A percentile compares a stretch with the other conserved stretches of the same genome.
phyloP scores from a whole-genome alignment of 139 green algal genomes.

The Chlorella sorokiniana region DNA sequence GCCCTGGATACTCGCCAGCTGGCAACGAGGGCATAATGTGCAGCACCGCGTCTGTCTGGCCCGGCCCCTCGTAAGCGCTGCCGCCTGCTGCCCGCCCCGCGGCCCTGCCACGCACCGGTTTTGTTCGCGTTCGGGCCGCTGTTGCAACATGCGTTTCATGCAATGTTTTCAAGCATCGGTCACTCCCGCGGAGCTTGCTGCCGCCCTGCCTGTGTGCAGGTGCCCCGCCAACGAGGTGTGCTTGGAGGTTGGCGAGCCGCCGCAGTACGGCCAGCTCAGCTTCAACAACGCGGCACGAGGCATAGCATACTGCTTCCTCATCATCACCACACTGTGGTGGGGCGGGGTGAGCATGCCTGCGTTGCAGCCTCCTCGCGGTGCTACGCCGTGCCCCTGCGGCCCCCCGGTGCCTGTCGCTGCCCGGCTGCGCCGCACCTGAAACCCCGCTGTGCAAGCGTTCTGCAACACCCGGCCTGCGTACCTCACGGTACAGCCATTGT shows the following conservation, averaged over 20 bases:
- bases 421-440: no score
- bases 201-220: not conserved
- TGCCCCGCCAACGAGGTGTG: not conserved
- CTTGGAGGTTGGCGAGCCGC: not conserved
- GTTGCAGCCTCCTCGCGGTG: no score
- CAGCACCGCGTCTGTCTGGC: not conserved
- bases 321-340: slow-evolving; percentile 2
- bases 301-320: not conserved
- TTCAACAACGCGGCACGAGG: not conserved
- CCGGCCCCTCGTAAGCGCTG: not conserved
- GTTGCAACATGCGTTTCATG: no score
- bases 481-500: no score
- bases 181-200: no score
- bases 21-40: not conserved
- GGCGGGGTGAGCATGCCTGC: not conserved
- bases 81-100: not conserved
- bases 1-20: not conserved
- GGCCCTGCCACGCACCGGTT: no score
- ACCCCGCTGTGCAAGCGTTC: no score
- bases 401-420: no score
- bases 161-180: no score
- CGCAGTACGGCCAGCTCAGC: not conserved
- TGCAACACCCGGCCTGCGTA: no score
- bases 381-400: no score
- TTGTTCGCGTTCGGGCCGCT: no score